Base-by-base conservation (phyloP, 345 rosid species). In the Syzygium aqueum region DNA sequence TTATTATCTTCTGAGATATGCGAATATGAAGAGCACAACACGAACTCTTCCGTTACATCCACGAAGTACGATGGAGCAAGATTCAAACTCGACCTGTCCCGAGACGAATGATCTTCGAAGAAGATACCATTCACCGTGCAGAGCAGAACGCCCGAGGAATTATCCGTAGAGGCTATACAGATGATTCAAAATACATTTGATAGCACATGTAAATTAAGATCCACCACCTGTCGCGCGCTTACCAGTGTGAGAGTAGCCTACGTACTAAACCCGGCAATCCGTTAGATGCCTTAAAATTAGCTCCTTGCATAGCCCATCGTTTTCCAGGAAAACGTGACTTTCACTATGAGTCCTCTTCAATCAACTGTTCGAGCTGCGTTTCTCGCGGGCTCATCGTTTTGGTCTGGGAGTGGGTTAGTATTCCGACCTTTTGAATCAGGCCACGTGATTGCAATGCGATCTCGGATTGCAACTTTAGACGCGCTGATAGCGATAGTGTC, bases 401-500 rank as follows among this genome's bases (percentile, higher is more conserved):
- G 12, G 46, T 67, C 78, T 11, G 11, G 22, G 25, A 21, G 59
- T 9, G 22, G 59, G 59, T 54, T 22, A 0, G 5, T 8, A 67
- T 67, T 30, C 4, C 12, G 12, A 12, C 23, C 19, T 33, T 33
- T 17, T 17, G 17, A 30, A 67, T 67, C 43, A 0, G 21, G 3
- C 78, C 46, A 33, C 8, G 23, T 33, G 43, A 67, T 67, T 30
- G 78, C 78, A 6, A 13, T 37, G 21, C 17, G 23, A 67, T 30
- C 33, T 61, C 0, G 0, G 73, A 15, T n/a, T 14, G 33, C 33
- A 0, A 61, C 73, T 61, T 52, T 14, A 13, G 73, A 61, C 30
- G 14, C 33, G 16, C 2, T 0, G 37, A 61, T n/a, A 13, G 9
- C 19, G 73, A 61, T 6, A 4, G 73, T 3, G 0, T n/a, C n/a